Evolutionary conservation across 768 basidiomycete genomes (phyloP).

Genomic region (Aureoboletus auriporus): DNA sequence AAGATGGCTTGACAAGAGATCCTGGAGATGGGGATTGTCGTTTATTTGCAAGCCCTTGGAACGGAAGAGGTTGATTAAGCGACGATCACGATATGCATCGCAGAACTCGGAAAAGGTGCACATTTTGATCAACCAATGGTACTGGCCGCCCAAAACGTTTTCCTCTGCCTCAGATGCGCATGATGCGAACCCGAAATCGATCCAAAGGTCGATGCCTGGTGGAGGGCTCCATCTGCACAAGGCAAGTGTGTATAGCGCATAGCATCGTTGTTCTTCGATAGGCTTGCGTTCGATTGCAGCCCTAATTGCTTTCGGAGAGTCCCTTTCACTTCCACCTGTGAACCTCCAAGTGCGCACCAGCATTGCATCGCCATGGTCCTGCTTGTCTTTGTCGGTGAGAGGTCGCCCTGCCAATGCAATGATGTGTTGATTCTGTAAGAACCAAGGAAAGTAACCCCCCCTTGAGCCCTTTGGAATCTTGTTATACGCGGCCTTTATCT

Average conservation of each 20-base stretch:
- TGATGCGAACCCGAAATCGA: conserved; percentile 18
- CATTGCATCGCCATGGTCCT: background rate
- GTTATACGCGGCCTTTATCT: conserved; percentile 30
- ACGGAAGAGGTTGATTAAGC: conserved; percentile 5
- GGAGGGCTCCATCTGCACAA: background rate
- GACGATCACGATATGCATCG: background rate
- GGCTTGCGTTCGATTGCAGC: background rate
- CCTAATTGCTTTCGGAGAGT: background rate
- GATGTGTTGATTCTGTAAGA: conserved; percentile 32
- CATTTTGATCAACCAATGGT: conserved; percentile 1
- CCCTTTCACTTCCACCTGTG: conserved; percentile 4
- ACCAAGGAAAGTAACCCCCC: conserved; percentile 35
- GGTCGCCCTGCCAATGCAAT: conserved; percentile 14
- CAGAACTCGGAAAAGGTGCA: conserved; percentile 13
- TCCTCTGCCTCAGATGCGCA: conserved; percentile 12
- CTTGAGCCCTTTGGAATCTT: conserved; percentile 18
- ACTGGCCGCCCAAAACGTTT: background rate
- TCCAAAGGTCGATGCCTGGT: conserved; percentile 4
- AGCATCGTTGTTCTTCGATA: background rate
- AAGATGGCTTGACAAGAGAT: background rate
- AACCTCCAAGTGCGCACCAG: conserved; percentile 4
- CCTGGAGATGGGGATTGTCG: background rate
- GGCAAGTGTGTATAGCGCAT: background rate
- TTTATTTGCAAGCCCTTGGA: background rate
- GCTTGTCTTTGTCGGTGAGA: background rate